Conservation (phyloP, 148 eudicot genomes). For the Vaccinium vitisidaea region DNA sequence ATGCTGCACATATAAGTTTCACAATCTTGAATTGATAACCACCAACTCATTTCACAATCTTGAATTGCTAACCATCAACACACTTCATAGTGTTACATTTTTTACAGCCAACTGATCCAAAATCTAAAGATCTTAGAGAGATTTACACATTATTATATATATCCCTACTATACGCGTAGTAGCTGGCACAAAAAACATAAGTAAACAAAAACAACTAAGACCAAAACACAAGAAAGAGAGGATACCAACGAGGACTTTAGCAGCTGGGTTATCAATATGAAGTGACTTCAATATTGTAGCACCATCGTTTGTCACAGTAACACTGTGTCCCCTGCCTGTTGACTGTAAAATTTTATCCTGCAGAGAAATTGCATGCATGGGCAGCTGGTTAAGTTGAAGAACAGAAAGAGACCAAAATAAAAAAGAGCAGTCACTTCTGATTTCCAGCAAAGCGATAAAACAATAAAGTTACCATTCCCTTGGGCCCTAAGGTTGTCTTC, state of each 20-base stretch:
- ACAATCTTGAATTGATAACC: not conserved
- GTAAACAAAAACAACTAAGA: not conserved
- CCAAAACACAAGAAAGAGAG: slow-evolving; percentile 23
- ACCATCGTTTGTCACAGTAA: slow-evolving; percentile 97
- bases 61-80: not conserved
- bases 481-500: slow-evolving; percentile 96
- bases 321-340: slow-evolving; percentile 85
- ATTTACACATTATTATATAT: not conserved
- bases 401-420: not conserved
- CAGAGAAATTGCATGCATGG: slow-evolving; percentile 3
- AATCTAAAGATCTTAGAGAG: not conserved
- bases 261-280: slow-evolving; percentile 94
- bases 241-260: slow-evolving; percentile 99
- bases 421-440: slow-evolving; percentile 3
- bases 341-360: slow-evolving; percentile 97
- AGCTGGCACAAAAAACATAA: not conserved
- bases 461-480: slow-evolving; percentile 74
- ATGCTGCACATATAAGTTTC: not conserved
- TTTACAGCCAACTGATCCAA: not conserved
- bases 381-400: slow-evolving; percentile 1
- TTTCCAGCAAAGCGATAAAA: not conserved
- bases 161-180: not conserved
- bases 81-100: not conserved
- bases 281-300: slow-evolving; percentile 96
- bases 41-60: not conserved